Percentiles rank a stretch among this genome's conserved stretches.
Conservation (phyloP, 768 basidiomycete species). For the Cystoderma amianthinum region DNA sequence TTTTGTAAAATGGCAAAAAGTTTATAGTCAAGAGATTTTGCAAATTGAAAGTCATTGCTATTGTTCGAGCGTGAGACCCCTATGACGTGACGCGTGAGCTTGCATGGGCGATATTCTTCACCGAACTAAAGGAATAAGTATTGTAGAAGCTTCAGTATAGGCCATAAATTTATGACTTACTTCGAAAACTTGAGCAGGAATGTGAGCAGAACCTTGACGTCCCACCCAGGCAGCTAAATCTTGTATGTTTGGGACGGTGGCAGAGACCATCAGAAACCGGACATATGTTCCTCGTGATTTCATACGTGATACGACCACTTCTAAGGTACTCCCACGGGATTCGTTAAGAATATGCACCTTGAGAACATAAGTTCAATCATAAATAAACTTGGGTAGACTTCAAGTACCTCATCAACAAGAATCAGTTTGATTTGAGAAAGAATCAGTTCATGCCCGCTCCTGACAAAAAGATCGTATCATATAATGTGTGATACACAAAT, state of each 20-base stretch:
- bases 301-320: constrained; percentile 94
- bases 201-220: constrained; percentile 20
- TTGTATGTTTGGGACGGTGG: constrained; percentile 88
- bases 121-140: constrained; percentile 62
- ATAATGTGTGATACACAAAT: neutral
- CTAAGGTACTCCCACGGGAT: constrained; percentile 83
- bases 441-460: constrained; percentile 59
- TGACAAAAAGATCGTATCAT: constrained; percentile 11
- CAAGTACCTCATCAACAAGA: constrained; percentile 88
- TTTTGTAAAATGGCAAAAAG: constrained; percentile 68
- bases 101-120: constrained; percentile 87
- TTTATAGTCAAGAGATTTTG: constrained; percentile 61
- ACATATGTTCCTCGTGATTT: constrained; percentile 62
- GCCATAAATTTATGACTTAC: constrained; percentile 28
- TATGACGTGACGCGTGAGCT: constrained; percentile 65
- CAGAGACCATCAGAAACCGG: constrained; percentile 86
- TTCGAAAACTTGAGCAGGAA: constrained; percentile 61
- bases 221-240: constrained; percentile 91
- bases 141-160: neutral
- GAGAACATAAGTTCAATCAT: neutral
- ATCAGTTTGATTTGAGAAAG: constrained; percentile 72
- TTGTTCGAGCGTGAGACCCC: constrained; percentile 55
- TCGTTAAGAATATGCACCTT: constrained; percentile 94
- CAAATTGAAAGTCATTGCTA: constrained; percentile 78
- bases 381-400: constrained; percentile 7